Conservation (phyloP, 345 rosid species). For the Eutrema japonicum region DNA sequence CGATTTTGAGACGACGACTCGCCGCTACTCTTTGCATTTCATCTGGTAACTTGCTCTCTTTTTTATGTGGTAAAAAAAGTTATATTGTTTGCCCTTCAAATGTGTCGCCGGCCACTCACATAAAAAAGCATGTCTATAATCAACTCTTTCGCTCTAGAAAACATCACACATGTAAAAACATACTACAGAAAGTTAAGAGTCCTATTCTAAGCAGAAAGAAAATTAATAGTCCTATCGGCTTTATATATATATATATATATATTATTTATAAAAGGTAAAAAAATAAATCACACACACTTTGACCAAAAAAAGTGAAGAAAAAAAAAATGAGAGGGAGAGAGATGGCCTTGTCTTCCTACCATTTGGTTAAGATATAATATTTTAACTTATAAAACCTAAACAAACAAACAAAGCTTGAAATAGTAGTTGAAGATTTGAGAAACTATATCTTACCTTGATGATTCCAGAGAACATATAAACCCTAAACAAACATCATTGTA, state of each 20-base stretch:
- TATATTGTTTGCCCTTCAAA: too few relatives aligned
- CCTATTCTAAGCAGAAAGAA: too few relatives aligned
- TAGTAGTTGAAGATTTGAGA: neutral
- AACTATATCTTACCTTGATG: neutral
- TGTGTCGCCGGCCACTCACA: too few relatives aligned
- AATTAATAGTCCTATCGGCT: neutral
- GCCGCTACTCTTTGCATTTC: too few relatives aligned
- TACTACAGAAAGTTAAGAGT: neutral
- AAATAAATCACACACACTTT: too few relatives aligned
- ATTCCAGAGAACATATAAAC: neutral
- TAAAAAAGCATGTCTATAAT: neutral
- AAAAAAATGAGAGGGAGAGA: too few relatives aligned
- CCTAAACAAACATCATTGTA: neutral
- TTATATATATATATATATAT: neutral
- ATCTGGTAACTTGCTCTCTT: too few relatives aligned
- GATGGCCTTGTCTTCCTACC: too few relatives aligned
- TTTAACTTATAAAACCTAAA: neutral
- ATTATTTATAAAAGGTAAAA: neutral
- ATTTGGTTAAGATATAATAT: too few relatives aligned
- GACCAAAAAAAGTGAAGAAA: too few relatives aligned
- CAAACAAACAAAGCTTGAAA: neutral
- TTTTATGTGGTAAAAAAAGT: too few relatives aligned
- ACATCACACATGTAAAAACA: slow-evolving; percentile 5
- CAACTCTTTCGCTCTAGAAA: neutral
- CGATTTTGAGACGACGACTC: too few relatives aligned